Base-by-base conservation (phyloP, 2,329 filamentous ascomycete species). In the Apiospora saccharicola region DNA sequence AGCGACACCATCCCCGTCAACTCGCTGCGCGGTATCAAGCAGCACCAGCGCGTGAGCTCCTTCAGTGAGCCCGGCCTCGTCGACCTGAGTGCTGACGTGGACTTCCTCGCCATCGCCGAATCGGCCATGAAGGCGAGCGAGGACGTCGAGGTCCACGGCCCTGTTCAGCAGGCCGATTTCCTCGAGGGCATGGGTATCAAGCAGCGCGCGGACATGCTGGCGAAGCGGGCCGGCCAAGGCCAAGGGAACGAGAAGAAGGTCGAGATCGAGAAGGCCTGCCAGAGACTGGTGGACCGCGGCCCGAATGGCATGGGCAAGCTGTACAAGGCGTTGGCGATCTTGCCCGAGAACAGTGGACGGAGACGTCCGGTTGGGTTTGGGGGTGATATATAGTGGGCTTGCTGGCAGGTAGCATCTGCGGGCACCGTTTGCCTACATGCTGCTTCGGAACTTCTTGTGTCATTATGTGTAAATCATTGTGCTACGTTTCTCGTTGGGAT, bases 301-400 rank as follows among this genome's bases (percentile, higher is more conserved):
- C 92, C 91, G 1, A 91, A 90, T 70, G 96, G 95, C 0, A 99
- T 99, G 96, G 96, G 96, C 0, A 95, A 92, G 84, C 85, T 98
- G 30, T 99, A 99, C 82, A 98, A 98, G 84, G 95, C 91, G 34
- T 88, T 99, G 87, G 94, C 95, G 16, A 94, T 99, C 77, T 80
- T 98, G 78, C 96, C 96, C 0, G 93, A 95, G 82, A 94, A 93
- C 75, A 88, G 87, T 47, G 92, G 93, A 1, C 87, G 85, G 73
- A 90, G 95, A 77, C 88, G 92, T 73, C 96, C 96, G 2, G 95
- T 98, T 71, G 96, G 96, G 0, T 98, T 99, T 85, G 96, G 96
- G 0, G 96, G 96, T 0, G 91, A 90, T 78, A 83, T 91, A 5
- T 91, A 5, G 10, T 41, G 10, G 34, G 57, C 19, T 64, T 41